Conservation (phyloP, 2,329 filamentous ascomycete species). For the Colletotrichum limetticola region DNA sequence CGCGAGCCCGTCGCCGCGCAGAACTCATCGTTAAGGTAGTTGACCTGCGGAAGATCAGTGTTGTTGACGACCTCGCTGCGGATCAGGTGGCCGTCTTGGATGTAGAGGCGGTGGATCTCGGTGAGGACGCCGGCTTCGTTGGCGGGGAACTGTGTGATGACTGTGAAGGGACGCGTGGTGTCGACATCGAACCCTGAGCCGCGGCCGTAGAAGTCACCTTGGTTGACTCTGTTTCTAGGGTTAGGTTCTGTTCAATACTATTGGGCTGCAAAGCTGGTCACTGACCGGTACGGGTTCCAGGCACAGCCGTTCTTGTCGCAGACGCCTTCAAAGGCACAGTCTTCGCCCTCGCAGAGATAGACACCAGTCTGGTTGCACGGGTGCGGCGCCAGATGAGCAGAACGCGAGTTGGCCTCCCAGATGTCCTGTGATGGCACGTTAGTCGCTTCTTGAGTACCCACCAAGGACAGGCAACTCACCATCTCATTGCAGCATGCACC, state of each 20-base stretch:
- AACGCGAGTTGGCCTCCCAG: constrained; percentile 62
- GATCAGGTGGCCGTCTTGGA: constrained; percentile 60
- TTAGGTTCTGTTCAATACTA: constrained; percentile 1
- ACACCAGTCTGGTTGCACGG: constrained; percentile 56
- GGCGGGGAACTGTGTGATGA: constrained; percentile 62
- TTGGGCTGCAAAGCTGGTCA: background rate
- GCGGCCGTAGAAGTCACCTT: constrained; percentile 46
- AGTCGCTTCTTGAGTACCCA: background rate
- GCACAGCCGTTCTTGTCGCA: constrained; percentile 58
- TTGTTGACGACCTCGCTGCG: constrained; percentile 50
- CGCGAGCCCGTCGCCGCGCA: constrained; percentile 45
- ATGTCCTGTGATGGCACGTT: constrained; percentile 49
- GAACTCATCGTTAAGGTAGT: constrained; percentile 49
- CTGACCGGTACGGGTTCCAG: constrained; percentile 52
- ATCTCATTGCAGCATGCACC: constrained; percentile 65
- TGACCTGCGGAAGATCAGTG: constrained; percentile 43
- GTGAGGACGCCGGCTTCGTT: constrained; percentile 48
- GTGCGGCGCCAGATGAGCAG: constrained; percentile 60
- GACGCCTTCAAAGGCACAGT: constrained; percentile 50
- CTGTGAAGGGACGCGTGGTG: constrained; percentile 51
- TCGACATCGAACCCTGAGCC: constrained; percentile 45
- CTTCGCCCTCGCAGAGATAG: constrained; percentile 55
- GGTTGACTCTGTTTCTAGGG: constrained; percentile 30
- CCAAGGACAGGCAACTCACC: constrained; percentile 18
- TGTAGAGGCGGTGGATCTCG: constrained; percentile 60